These are phyloP conservation scores for Solanum peruvianum DNA, from an alignment of 257 asterid species.

Conservation along the genomic window DNA sequence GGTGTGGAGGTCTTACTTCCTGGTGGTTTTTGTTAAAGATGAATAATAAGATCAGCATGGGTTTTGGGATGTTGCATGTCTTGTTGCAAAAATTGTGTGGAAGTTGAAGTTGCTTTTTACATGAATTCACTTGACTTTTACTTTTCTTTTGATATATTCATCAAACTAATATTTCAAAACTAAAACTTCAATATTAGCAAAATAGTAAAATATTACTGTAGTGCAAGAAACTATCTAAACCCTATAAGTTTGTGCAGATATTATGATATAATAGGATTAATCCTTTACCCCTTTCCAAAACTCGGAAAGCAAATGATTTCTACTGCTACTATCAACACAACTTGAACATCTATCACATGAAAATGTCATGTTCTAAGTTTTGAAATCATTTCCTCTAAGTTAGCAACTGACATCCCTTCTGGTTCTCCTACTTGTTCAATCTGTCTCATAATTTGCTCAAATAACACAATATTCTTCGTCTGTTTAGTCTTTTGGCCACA, in stretches of 20 bases:
- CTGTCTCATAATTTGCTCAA: constrained; percentile 61
- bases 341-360: background rate
- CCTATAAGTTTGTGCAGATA: background rate
- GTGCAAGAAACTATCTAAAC: background rate
- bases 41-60: background rate
- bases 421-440: constrained; percentile 65
- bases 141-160: background rate
- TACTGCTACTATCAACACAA: background rate
- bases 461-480: constrained; percentile 23
- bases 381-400: constrained; percentile 80
- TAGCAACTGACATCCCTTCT: constrained; percentile 28
- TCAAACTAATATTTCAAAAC: background rate
- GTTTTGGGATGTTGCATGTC: background rate
- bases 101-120: background rate
- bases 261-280: background rate
- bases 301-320: background rate
- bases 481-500: constrained; percentile 17
- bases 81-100: background rate
- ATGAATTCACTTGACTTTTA: background rate
- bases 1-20: background rate
- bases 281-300: background rate
- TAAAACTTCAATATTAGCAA: background rate
- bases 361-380: constrained; percentile 53
- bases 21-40: background rate
- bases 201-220: background rate